Conservation (phyloP, 495 filamentous ascomycete species). For the Pseudoneurospora amorphoporcata region DNA sequence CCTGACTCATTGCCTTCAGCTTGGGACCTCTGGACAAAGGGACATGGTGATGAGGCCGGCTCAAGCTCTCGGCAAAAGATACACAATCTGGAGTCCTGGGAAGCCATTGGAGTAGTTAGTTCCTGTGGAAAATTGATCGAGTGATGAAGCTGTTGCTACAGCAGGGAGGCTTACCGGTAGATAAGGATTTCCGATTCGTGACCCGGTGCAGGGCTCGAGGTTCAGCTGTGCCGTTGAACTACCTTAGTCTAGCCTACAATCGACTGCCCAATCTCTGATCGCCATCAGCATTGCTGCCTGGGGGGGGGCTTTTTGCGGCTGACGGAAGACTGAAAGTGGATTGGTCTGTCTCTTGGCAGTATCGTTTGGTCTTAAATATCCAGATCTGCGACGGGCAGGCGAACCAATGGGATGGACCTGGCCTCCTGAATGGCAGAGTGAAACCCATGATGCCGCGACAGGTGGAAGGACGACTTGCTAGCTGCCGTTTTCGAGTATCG, state of each 20-base stretch:
- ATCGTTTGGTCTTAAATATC: not conserved
- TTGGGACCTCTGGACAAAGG: not conserved
- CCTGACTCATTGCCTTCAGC: not conserved
- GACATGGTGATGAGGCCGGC: not conserved
- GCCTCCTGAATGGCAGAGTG: no score
- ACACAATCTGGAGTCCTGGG: not conserved
- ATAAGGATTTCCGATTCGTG: no score
- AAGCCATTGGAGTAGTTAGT: not conserved
- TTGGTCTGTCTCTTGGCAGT: not conserved
- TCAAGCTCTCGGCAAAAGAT: constrained; percentile 6
- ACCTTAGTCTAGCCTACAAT: not conserved
- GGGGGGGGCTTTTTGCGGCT: not conserved
- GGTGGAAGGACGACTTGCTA: no score
- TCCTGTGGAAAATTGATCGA: not conserved
- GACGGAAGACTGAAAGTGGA: not conserved
- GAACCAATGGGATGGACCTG: no score
- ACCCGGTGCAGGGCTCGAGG: no score
- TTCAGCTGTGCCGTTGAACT: not conserved
- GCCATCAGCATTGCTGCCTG: not conserved
- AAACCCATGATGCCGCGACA: no score
- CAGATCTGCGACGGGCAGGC: no score
- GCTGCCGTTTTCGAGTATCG: no score
- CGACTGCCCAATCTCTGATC: not conserved
- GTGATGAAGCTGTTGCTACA: not conserved
- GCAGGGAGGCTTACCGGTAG: not conserved